Conservation (phyloP, 164 flowering plant species). For the Vitis amurensis region DNA sequence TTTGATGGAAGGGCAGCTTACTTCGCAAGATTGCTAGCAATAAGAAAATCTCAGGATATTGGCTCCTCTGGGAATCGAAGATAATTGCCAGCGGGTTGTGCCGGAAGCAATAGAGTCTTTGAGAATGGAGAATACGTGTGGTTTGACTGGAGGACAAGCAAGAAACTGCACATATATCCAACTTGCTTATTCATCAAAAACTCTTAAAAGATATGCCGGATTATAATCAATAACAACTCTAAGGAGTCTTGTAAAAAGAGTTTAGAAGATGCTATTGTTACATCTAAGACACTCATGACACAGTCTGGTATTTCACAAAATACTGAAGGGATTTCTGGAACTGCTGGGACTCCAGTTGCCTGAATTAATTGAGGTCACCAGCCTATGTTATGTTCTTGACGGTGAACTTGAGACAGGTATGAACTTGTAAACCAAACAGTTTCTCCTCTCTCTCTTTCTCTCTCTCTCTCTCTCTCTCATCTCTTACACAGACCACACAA, state of each 20-base stretch:
- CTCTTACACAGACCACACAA: neutral
- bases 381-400: conserved; percentile 91
- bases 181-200: conserved; percentile 89
- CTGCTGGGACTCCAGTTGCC: conserved; percentile 44
- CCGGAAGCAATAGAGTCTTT: conserved; percentile 94
- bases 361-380: conserved; percentile 96
- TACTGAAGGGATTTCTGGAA: conserved; percentile 27
- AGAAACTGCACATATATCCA: conserved; percentile 94
- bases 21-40: conserved; percentile 80
- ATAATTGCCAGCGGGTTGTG: conserved; percentile 83
- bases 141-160: conserved; percentile 98
- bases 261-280: conserved; percentile 57
- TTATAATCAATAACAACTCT: conserved; percentile 71
- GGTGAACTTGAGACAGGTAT: conserved; percentile 87
- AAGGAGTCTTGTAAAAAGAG: conserved; percentile 74
- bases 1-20: conserved; percentile 68
- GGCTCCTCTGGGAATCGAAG: conserved; percentile 91
- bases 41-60: conserved; percentile 58
- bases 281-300: conserved; percentile 36
- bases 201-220: conserved; percentile 72
- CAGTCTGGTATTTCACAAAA: conserved; percentile 25
- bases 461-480: conserved; percentile 4
- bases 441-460: no score
- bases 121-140: conserved; percentile 90
- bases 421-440: neutral